Evolutionary conservation across 768 basidiomycete species (phyloP), one percentile per base, ranked within the genome.

Genomic region (Kwoniella dejecticola): DNA sequence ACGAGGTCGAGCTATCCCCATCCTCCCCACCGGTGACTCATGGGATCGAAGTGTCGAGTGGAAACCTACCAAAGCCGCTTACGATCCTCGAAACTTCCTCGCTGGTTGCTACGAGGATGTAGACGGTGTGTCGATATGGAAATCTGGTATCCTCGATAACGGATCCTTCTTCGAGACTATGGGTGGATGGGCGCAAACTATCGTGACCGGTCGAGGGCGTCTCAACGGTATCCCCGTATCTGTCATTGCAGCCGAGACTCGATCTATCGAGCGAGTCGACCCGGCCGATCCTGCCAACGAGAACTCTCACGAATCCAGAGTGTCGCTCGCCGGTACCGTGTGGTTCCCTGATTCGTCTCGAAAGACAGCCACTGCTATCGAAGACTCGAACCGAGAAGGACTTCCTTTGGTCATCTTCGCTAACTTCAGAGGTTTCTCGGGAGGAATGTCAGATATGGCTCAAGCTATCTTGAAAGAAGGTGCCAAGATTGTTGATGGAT

Each of bases 391-490:
- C 81, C 88, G 96, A 42, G 96, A 99, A 80, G 91, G 90, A 23
- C 83, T 99, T 13, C 96, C 96, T 3, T 83, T 99, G 62, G 94
- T 98, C 79, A 94, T 99, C 79, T 97, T 99, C 75, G 96, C 96
- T 56, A 99, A 99, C 83, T 98, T 96, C 93, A 90, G 96, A 82
- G 96, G 96, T 24, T 99, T 99, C 87, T 99, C 96, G 21, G 96
- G 96, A 65, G 96, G 96, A 58, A 74, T 67, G 66, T 71, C 71
- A 21, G 74, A 75, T 60, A 75, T 75, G 74, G 95, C 92, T 73
- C 93, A 97, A 80, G 94, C 95, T 78, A 86, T 97, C 58, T 83
- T 97, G 73, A 97, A 97, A 81, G 91, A 97, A 78, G 94, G 94
- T 41, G 89, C 94, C 17, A 97, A 95, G 80, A 99, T 99, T 67